Evolutionary conservation across 345 rosid genomes (phyloP), one percentile per base, ranked within the genome.

Genomic region (Triadica sebifera): DNA sequence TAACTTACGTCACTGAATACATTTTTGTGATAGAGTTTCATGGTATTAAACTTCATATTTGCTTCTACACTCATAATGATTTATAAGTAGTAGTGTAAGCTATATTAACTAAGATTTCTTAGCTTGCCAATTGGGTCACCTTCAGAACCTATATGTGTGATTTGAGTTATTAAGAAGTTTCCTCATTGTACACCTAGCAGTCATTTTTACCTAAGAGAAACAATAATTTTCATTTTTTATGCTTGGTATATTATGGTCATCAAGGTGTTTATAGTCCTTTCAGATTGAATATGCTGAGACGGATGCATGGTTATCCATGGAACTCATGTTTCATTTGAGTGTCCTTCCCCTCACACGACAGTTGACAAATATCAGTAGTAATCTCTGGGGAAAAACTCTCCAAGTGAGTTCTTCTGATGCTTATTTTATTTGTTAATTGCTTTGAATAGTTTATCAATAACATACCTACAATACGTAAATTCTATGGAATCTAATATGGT

Each of bases 241-340:
- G 43, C 25, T 60, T 56, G 34, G 47, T 61, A 19, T 67, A 34
- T 69, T 20, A 19, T 77, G 60, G 51, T 80, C 73, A 77, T 84
- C 50, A 79, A 65, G 19, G 67, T 56, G 43, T 72, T 70, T 77
- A 65, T 78, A 57, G 59, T 83, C 56, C 52, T 39, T 83, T 51
- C 93, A 95, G 99, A 88, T 93, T 78, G 98, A 95, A 79, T 91
- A 77, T 71, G 99, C 98, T 10, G 98, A 95, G 83, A 91, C 97
- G 61, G 99, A 95, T 88, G 97, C 98, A 65, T 95, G 98, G 98
- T 82, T 95, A 73, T 90, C 99, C 38, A 84, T 95, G 99, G 99
- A 95, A 86, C 94, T 95, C 75, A 91, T 93, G 99, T 91, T 95
- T 87, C 96, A 91, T 87, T 73, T 95, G 77, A 93, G 97, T 70